phyloP scores from a whole-genome alignment of 306 rosid genomes.

The Pyrus bretschneideri region DNA sequence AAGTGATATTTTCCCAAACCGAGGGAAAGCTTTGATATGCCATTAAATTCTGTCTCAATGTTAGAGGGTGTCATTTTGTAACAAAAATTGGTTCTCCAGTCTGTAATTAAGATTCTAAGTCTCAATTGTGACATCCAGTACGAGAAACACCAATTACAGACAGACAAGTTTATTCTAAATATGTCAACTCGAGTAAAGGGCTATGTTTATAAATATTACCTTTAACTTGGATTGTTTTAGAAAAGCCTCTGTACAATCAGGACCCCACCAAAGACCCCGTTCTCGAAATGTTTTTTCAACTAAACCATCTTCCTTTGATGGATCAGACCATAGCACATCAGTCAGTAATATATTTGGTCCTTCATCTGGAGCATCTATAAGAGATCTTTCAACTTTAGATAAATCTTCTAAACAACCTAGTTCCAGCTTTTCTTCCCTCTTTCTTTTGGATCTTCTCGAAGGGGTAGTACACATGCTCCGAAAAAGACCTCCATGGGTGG shows the following conservation, averaged over 20 bases:
- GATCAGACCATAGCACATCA: constrained; percentile 84
- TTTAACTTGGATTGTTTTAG: constrained; percentile 62
- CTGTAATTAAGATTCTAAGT: neutral
- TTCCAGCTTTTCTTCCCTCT: constrained; percentile 46
- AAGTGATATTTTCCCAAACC: neutral
- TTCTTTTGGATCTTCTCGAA: constrained; percentile 41
- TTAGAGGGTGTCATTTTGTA: neutral
- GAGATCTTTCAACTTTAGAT: constrained; percentile 49
- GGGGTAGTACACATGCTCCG: constrained; percentile 39
- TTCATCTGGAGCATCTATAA: constrained; percentile 53
- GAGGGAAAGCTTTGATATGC: neutral
- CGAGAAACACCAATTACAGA: neutral
- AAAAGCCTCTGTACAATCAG: constrained; percentile 80
- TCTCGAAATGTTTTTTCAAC: constrained; percentile 49
- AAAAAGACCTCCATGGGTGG: constrained; percentile 87
- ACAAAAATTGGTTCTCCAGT: neutral
- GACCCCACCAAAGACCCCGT: constrained; percentile 83
- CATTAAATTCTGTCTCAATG: neutral
- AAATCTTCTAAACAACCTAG: constrained; percentile 74
- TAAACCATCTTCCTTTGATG: constrained; percentile 63
- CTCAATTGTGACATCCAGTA: neutral
- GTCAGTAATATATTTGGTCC: constrained; percentile 59
- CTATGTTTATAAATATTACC: constrained; percentile 32
- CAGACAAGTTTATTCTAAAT: neutral
- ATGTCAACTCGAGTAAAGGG: neutral